A percentile compares a stretch with the other conserved stretches of the same genome.
phyloP scores from a whole-genome alignment of 2,329 filamentous ascomycete species.

The Plectosphaerella plurivora region DNA sequence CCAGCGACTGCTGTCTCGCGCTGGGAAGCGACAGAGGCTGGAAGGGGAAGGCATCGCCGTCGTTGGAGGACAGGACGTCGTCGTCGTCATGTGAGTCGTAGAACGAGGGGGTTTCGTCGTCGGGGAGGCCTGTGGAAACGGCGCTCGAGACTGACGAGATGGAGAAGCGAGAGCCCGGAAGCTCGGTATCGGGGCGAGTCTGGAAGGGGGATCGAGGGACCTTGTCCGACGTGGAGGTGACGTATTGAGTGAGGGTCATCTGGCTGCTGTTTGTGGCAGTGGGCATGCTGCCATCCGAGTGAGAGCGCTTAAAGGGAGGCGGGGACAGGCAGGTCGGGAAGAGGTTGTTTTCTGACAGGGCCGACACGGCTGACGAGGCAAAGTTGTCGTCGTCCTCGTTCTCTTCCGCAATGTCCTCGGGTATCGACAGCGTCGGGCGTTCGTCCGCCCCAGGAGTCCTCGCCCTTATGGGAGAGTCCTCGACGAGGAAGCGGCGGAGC shows the following conservation, averaged over 20 bases:
- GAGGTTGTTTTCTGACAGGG: slow-evolving; percentile 33
- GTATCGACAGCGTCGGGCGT: slow-evolving; percentile 26
- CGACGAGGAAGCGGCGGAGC: slow-evolving; percentile 44
- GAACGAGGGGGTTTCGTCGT: slow-evolving; percentile 39
- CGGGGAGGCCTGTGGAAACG: slow-evolving; percentile 29
- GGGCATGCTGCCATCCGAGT: slow-evolving; percentile 22
- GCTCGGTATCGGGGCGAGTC: slow-evolving; percentile 3
- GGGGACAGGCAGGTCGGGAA: slow-evolving; percentile 47
- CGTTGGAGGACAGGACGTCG: slow-evolving; percentile 24
- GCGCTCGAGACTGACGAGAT: slow-evolving; percentile 24
- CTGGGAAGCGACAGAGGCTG: slow-evolving; percentile 14
- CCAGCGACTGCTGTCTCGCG: slow-evolving; percentile 13
- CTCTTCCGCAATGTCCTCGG: slow-evolving; percentile 30
- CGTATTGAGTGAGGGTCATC: slow-evolving; percentile 15
- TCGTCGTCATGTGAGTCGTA: slow-evolving; percentile 42
- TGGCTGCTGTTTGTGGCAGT: slow-evolving; percentile 17
- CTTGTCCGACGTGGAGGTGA: background rate
- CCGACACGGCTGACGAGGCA: slow-evolving; percentile 39
- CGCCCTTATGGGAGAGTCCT: slow-evolving; percentile 30
- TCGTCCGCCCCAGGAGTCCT: slow-evolving; percentile 15
- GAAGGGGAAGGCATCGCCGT: slow-evolving; percentile 27
- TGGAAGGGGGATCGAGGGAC: slow-evolving; percentile 4
- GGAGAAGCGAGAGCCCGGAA: slow-evolving; percentile 21
- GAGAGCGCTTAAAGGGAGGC: slow-evolving; percentile 41
- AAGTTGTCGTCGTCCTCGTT: slow-evolving; percentile 55